Conservation (phyloP, 2,329 filamentous ascomycete species). For the Trichoderma breve region DNA sequence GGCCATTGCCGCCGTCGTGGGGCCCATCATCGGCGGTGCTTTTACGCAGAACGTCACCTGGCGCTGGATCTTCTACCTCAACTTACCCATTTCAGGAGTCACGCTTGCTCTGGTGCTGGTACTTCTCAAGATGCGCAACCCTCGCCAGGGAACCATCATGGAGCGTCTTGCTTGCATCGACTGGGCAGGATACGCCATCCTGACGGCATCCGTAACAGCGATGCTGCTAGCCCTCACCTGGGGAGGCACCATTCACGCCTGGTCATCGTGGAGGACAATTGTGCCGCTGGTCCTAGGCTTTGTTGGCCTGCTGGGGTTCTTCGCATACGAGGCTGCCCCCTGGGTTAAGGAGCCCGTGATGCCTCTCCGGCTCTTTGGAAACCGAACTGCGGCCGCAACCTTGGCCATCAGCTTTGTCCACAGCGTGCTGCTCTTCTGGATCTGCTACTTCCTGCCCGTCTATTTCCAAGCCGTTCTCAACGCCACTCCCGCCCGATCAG, state of each 20-base stretch:
- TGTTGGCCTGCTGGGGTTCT: conserved; percentile 14
- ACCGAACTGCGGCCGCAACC: not conserved
- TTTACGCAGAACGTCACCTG: conserved; percentile 34
- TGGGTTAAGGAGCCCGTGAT: not conserved
- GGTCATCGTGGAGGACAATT: conserved; percentile 40
- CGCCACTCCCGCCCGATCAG: not conserved
- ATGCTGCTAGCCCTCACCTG: conserved; percentile 43
- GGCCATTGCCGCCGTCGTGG: conserved; percentile 35
- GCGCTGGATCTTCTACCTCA: conserved; percentile 49
- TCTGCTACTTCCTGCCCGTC: not conserved
- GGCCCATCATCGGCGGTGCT: conserved; percentile 34
- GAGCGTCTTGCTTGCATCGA: conserved; percentile 40
- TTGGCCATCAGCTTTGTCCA: not conserved
- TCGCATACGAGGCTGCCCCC: not conserved
- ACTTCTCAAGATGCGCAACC: conserved; percentile 37
- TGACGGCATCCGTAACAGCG: conserved; percentile 39
- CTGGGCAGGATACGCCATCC: conserved; percentile 41
- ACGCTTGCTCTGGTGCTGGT: conserved; percentile 33
- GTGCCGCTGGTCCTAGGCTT: conserved; percentile 43
- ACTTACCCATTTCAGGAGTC: conserved; percentile 40
- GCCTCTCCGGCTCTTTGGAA: not conserved
- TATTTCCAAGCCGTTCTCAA: conserved; percentile 1
- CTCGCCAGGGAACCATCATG: conserved; percentile 16
- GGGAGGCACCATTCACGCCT: conserved; percentile 42
- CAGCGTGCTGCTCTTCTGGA: not conserved